Evolutionary conservation across 129 eudicot genomes (phyloP).

Genomic region (Ambrosia trifida): DNA sequence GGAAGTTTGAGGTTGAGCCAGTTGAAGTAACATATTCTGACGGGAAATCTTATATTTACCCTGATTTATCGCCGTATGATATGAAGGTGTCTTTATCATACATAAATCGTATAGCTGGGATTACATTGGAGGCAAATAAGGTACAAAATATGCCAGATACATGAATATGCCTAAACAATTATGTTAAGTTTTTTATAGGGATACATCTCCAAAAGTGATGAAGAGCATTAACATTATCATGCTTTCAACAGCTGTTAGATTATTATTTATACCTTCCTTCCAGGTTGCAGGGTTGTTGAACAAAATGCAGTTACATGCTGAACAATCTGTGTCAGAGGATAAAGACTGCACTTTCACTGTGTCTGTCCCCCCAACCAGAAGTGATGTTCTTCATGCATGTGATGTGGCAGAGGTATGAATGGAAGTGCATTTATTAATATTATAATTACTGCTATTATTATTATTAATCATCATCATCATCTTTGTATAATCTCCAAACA

Average conservation of each 20-base stretch:
- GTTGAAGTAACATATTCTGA: conserved; percentile 75
- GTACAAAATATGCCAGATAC: conserved; percentile 34
- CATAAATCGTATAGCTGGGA: conserved; percentile 66
- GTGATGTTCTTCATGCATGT: conserved; percentile 95
- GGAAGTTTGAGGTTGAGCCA: conserved; percentile 93
- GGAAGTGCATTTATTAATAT: background rate
- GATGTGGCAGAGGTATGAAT: conserved; percentile 87
- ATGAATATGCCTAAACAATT: background rate
- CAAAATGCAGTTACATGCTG: conserved; percentile 56
- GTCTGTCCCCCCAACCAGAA: conserved; percentile 91
- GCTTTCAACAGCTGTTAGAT: background rate
- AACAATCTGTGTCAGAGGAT: conserved; percentile 40
- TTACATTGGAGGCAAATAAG: conserved; percentile 71
- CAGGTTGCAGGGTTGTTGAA: conserved; percentile 26
- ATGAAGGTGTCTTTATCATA: conserved; percentile 81
- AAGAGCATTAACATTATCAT: conserved; percentile 3
- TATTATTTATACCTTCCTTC: conserved; percentile 4
- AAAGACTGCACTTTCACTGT: conserved; percentile 47
- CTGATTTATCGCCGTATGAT: conserved; percentile 71
- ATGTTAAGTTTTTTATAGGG: background rate
- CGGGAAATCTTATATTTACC: conserved; percentile 67
- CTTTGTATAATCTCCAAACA: background rate
- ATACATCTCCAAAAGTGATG: background rate
- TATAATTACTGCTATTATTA: background rate
- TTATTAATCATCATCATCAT: too few relatives aligned